Evolutionary conservation across 2,329 filamentous ascomycete species (phyloP), one percentile per base, ranked within the genome.

Genomic region (Rhytidhysteron rufulum): DNA sequence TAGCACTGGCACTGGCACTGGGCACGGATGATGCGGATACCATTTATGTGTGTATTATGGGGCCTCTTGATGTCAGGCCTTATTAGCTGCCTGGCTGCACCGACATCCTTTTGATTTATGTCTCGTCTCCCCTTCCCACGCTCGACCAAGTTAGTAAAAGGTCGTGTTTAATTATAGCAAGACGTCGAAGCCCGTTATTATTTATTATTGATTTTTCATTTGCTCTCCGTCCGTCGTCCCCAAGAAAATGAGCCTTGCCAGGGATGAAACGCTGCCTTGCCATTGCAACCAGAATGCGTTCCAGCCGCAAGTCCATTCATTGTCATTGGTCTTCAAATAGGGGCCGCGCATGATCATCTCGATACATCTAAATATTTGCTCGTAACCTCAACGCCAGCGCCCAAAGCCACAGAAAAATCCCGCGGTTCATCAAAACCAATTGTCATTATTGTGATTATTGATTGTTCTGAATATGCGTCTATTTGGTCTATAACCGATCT

Each of bases 381-480:
- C 41, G 41, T 31, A n/a, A n/a, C n/a, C n/a, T n/a, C n/a, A n/a
- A n/a, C 11, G 41, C 41, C 41, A 43, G 24, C 8, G 7, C 24
- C 13, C 24, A 8, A 27, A 8, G 24, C 24, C 24, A 27, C 24
- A 27, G 24, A 27, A 27, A 27, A 27, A 27, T 27, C 24, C 7
- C 8, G 13, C 24, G 24, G 8, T 13, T 27, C 24, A 27, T 27
- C 7, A 27, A 8, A 27, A n/a, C n/a, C n/a, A n/a, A n/a, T n/a
- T n/a, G n/a, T n/a, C n/a, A n/a, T n/a, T n/a, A n/a, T n/a, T n/a
- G n/a, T n/a, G n/a, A n/a, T n/a, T n/a, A n/a, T n/a, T 27, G 24
- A 27, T 27, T 13, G 24, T 8, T 7, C 13, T 27, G 13, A 27
- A 7, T 27, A 27, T 27, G 8, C 24, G 24, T 27, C 7, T 27